Percentiles rank a stretch among this genome's conserved stretches.
Conservation (phyloP, 345 rosid species). For the Citrus sp. region DNA sequence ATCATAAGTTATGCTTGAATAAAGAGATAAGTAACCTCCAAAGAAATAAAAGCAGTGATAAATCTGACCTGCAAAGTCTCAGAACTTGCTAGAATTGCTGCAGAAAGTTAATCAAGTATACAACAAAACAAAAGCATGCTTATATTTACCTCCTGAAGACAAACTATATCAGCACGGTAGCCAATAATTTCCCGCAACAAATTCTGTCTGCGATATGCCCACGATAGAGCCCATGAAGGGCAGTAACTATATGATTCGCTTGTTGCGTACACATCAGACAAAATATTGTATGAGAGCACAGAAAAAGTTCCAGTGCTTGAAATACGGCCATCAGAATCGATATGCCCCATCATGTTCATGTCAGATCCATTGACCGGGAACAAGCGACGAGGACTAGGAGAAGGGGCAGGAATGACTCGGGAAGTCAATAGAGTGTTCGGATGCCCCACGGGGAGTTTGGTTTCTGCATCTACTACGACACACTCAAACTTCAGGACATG, state of each 20-base stretch:
- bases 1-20: neutral
- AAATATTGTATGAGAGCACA: conserved; percentile 90
- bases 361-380: conserved; percentile 72
- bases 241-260: conserved; percentile 84
- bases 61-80: neutral
- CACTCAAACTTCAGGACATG: conserved; percentile 95
- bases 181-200: conserved; percentile 85
- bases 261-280: conserved; percentile 74
- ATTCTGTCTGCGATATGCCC: conserved; percentile 96
- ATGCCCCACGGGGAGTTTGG: conserved; percentile 61
- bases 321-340: conserved; percentile 65
- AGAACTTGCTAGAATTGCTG: neutral
- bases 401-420: conserved; percentile 97
- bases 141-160: conserved; percentile 83
- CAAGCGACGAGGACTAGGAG: conserved; percentile 85
- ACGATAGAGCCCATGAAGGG: conserved; percentile 97
- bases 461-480: conserved; percentile 80
- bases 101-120: neutral
- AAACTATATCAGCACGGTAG: conserved; percentile 90
- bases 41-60: neutral
- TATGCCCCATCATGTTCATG: conserved; percentile 48
- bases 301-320: conserved; percentile 79
- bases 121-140: neutral
- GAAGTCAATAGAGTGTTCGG: conserved; percentile 68
- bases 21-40: neutral